A percentile compares a stretch with the other conserved stretches of the same genome.
Conservation (phyloP, 129 eudicot genomes). For the Arctium minus region DNA sequence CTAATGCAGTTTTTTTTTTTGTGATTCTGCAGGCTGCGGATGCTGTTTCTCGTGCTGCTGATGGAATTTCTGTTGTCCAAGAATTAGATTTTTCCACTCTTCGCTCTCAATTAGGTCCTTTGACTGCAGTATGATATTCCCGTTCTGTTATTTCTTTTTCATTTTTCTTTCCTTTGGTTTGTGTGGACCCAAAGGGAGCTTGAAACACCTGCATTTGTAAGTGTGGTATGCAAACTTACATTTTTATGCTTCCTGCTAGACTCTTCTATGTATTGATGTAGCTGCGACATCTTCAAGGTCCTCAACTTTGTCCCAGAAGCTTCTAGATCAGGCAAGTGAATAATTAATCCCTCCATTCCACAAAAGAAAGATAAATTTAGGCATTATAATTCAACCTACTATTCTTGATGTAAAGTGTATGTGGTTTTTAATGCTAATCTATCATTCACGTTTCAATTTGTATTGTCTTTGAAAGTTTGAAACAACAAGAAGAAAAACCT, state of each 20-base stretch:
- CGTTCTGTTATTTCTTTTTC: slow-evolving; percentile 6
- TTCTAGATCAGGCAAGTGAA: slow-evolving; percentile 73
- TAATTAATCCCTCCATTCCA: slow-evolving; percentile 4
- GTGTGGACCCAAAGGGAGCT: slow-evolving; percentile 11
- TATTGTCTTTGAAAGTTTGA: neutral
- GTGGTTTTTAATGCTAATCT: neutral
- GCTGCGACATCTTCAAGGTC: slow-evolving; percentile 82
- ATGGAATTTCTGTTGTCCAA: slow-evolving; percentile 67
- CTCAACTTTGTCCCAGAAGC: slow-evolving; percentile 65
- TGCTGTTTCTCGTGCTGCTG: slow-evolving; percentile 97
- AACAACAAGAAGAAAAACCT: neutral
- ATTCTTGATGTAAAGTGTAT: neutral
- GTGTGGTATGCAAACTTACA: slow-evolving; percentile 21
- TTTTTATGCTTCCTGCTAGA: slow-evolving; percentile 39
- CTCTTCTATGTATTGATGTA: slow-evolving; percentile 88
- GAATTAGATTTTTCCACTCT: slow-evolving; percentile 75
- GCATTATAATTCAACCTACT: neutral
- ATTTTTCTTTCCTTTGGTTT: neutral
- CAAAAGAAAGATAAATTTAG: neutral
- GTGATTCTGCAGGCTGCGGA: slow-evolving; percentile 69
- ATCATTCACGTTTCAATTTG: neutral
- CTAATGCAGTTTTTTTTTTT: neutral
- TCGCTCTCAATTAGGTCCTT: slow-evolving; percentile 86
- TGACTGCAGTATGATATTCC: slow-evolving; percentile 63
- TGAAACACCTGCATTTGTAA: slow-evolving; percentile 5